Conservation (phyloP, 2,329 filamentous ascomycete genomes). For the Xylariales sp. region DNA sequence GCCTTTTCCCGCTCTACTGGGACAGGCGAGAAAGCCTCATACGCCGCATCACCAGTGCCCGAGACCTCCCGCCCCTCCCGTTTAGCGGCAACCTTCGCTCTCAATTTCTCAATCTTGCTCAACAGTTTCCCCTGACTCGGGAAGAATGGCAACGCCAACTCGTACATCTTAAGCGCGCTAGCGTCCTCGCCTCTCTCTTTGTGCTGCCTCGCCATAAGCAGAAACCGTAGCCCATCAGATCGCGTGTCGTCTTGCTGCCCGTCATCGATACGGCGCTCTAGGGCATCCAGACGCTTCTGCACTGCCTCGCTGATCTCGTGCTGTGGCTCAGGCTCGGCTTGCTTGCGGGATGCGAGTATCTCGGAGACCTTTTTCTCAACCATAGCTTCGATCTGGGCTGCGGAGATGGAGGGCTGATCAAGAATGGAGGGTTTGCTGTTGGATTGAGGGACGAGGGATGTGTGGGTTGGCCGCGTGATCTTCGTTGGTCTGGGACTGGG, state of each 20-base stretch:
- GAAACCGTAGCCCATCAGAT: conserved; percentile 75
- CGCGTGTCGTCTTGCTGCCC: conserved; percentile 64
- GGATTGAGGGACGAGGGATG: conserved; percentile 14
- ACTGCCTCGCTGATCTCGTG: conserved; percentile 69
- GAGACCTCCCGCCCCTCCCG: conserved; percentile 19
- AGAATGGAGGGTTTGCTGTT: conserved; percentile 14
- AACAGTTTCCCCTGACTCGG: conserved; percentile 75
- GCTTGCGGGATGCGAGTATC: conserved; percentile 73
- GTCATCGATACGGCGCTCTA: conserved; percentile 81
- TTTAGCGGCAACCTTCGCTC: conserved; percentile 42
- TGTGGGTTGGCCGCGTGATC: conserved; percentile 33
- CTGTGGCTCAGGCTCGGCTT: conserved; percentile 38
- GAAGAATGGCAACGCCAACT: conserved; percentile 78
- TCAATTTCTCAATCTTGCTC: conserved; percentile 63
- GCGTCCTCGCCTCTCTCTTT: conserved; percentile 76
- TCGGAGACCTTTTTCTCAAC: conserved; percentile 90
- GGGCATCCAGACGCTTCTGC: conserved; percentile 72
- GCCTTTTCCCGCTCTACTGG: conserved; percentile 9
- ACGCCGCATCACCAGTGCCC: not conserved
- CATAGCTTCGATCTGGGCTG: conserved; percentile 80
- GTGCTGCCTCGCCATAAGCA: conserved; percentile 89
- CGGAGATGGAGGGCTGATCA: conserved; percentile 43
- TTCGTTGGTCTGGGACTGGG: conserved; percentile 41
- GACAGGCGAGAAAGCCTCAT: conserved; percentile 3
- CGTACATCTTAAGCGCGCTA: conserved; percentile 79